Evolutionary conservation across 192 early-diverging fungal genomes (phyloP), one percentile per base, ranked within the genome.

Genomic region (Gigaspora rosea): DNA sequence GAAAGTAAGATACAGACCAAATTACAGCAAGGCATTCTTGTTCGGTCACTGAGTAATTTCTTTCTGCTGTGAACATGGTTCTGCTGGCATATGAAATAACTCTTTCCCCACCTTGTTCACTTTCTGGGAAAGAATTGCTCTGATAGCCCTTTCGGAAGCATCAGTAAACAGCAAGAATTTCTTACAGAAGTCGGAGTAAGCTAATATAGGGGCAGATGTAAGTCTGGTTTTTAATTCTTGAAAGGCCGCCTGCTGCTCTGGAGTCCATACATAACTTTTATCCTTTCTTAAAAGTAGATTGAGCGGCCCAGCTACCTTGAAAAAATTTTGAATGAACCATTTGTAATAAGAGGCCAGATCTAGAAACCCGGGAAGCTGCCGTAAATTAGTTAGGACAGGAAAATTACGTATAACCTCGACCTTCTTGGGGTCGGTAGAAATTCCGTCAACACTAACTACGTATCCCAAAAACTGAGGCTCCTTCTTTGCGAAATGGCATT

Each of bases 1-100:
- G 1, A 75, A 78, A 80, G 7, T 80, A 71, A 1, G 71, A 46
- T 11, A 80, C 10, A 0, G 51, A 16, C 32, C 52, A 77, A 0
- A 80, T 3, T 15, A 78, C 78, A 58, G 57, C 74, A 54, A 73
- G 1, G 58, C 46, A 80, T 27, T 76, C 56, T 15, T 33, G 13
- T 76, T 76, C 22, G 8, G 52, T 59, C 10, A 35, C 3, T 1
- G 59, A 1, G 48, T 61, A 59, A 66, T 76, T 76, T 1, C 20
- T 11, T 3, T 76, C 50, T 0, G 27, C 27, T 27, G 27, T 0
- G 27, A 1, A 0, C 27, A 27, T 0, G 27, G 27, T 27, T 27
- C 49, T 1, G 2, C 74, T 76, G 1, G 54, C 8, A n/a, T 76
- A 76, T 27, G 58, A 47, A 3, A 76, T 66, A 0, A 22, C 12